Percentiles rank a stretch among this genome's conserved stretches.
These are phyloP conservation scores for Magnaporthiopsis poae DNA, from an alignment of 2,329 filamentous ascomycete genomes.

Conservation along the genomic window DNA sequence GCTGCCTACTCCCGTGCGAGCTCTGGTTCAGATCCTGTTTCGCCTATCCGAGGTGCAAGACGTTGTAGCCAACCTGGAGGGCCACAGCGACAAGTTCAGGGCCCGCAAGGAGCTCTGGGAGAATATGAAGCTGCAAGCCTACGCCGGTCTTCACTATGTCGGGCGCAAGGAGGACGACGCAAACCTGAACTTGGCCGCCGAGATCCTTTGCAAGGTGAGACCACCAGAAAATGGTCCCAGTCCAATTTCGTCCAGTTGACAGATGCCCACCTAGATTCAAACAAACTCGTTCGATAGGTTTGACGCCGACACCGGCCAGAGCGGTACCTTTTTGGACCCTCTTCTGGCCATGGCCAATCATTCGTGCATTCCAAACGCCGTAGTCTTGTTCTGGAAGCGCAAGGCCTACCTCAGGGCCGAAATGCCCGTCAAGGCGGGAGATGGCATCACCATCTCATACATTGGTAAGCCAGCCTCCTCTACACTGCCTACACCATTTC, in stretches of 20 bases:
- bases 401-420: constrained; percentile 42
- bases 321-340: constrained; percentile 47
- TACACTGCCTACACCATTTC: no score
- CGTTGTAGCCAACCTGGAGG: constrained; percentile 32
- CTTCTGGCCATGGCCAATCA: constrained; percentile 52
- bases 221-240: background rate
- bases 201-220: constrained; percentile 44
- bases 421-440: constrained; percentile 35
- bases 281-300: constrained; percentile 52
- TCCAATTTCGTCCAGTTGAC: background rate
- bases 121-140: constrained; percentile 40
- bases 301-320: constrained; percentile 41
- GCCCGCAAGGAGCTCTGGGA: constrained; percentile 27
- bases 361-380: constrained; percentile 51
- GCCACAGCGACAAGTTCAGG: constrained; percentile 33
- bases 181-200: constrained; percentile 30
- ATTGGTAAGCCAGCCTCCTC: constrained; percentile 33
- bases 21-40: constrained; percentile 41
- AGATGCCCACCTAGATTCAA: constrained; percentile 35
- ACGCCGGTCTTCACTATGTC: constrained; percentile 39
- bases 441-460: constrained; percentile 54
- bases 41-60: constrained; percentile 19
- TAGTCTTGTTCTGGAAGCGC: constrained; percentile 45
- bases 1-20: constrained; percentile 46
- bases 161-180: constrained; percentile 27